Percentiles rank a stretch among this genome's conserved stretches.
phyloP scores from a whole-genome alignment of 2,329 filamentous ascomycete species.

The Fusarium fracticaudum region DNA sequence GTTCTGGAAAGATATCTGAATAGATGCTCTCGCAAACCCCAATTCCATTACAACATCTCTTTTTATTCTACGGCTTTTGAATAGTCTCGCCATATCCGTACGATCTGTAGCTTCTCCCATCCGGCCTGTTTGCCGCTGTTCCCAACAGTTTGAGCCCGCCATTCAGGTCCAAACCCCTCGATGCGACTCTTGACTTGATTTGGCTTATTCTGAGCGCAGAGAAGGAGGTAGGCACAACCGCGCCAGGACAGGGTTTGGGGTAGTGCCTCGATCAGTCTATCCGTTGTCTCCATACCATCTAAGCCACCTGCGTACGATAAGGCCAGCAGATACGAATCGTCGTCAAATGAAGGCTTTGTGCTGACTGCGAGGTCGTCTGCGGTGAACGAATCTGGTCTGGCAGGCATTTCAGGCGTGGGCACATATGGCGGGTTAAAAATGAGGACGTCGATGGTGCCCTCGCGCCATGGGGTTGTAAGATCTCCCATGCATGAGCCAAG shows the following conservation, averaged over 20 bases:
- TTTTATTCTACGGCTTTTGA: background rate
- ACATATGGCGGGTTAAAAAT: constrained; percentile 99
- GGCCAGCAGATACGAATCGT: constrained; percentile 83
- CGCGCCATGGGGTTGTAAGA: constrained; percentile 69
- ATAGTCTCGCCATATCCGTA: constrained; percentile 79
- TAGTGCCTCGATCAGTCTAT: constrained; percentile 77
- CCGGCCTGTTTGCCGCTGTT: constrained; percentile 87
- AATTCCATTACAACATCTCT: constrained; percentile 8
- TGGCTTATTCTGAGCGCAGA: constrained; percentile 92
- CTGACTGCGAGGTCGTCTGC: constrained; percentile 40
- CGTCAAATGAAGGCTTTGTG: constrained; percentile 68
- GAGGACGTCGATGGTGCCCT: constrained; percentile 76
- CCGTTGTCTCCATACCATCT: constrained; percentile 94
- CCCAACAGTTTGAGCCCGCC: constrained; percentile 82
- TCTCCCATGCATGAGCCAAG: constrained; percentile 77
- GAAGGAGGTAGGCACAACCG: constrained; percentile 87
- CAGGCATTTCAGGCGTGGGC: constrained; percentile 80
- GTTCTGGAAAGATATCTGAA: constrained; percentile 47
- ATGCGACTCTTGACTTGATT: constrained; percentile 75
- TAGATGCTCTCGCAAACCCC: constrained; percentile 42
- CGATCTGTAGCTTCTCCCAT: constrained; percentile 92
- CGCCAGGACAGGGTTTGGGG: constrained; percentile 68
- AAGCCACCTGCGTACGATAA: constrained; percentile 88
- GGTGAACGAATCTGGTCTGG: constrained; percentile 50
- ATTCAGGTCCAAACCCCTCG: constrained; percentile 60